Conservation (phyloP, 345 rosid genomes). For the Populus davidiana region DNA sequence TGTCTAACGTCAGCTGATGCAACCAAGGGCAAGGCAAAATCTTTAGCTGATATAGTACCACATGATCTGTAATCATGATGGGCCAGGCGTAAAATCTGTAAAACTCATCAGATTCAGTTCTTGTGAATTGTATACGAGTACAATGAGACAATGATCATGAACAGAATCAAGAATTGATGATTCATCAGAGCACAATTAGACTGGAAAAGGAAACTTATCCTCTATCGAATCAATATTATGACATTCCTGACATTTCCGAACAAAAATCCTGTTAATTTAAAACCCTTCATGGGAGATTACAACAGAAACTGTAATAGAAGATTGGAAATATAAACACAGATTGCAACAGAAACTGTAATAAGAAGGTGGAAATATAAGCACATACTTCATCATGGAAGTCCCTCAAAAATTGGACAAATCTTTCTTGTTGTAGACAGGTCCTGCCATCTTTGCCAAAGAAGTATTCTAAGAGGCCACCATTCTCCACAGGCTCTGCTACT, state of each 20-base stretch:
- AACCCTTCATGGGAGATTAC: neutral
- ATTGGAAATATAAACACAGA: neutral
- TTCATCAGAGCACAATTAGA: no score
- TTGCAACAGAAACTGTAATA: neutral
- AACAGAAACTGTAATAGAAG: neutral
- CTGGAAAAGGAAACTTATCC: no score
- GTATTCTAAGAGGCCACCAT: constrained; percentile 25
- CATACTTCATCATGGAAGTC: constrained; percentile 29
- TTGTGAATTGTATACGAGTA: no score
- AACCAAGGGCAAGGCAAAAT: constrained; percentile 28
- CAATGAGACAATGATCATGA: no score
- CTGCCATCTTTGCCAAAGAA: constrained; percentile 31
- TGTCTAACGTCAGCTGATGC: constrained; percentile 26
- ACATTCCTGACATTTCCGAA: no score
- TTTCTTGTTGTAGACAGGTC: constrained; percentile 16
- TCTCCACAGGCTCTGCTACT: constrained; percentile 20
- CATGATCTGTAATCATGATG: constrained; percentile 25
- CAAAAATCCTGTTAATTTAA: neutral
- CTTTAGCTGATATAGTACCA: constrained; percentile 22
- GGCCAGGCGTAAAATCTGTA: constrained; percentile 19
- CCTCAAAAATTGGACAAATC: constrained; percentile 25
- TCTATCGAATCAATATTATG: no score
- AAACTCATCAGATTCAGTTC: neutral
- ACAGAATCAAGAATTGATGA: no score
- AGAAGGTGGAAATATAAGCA: neutral